Percentiles rank a stretch among this genome's conserved stretches.
phyloP scores from a whole-genome alignment of 2,329 filamentous ascomycete genomes.

The Colletotrichum liriopes region DNA sequence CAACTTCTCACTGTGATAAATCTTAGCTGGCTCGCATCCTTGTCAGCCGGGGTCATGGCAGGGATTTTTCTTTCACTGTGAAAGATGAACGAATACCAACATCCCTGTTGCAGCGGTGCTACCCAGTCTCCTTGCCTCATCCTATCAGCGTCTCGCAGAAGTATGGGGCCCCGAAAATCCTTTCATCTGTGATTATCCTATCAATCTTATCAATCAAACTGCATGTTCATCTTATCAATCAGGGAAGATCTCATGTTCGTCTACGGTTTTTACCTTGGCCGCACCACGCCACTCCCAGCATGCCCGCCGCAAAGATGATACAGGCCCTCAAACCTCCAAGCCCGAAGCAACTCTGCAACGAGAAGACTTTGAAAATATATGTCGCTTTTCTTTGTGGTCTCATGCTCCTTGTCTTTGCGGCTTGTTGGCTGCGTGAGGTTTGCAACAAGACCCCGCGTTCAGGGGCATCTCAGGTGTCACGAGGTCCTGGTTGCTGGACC shows the following conservation, averaged over 20 bases:
- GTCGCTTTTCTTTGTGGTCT: conserved; percentile 22
- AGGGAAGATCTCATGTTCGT: background rate
- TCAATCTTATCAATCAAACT: conserved; percentile 2
- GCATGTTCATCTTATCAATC: conserved; percentile 32
- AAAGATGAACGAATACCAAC: too few relatives aligned
- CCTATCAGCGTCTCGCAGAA: too few relatives aligned
- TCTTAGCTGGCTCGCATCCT: too few relatives aligned
- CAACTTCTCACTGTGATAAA: too few relatives aligned
- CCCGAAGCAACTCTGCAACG: conserved; percentile 28
- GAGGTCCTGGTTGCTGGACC: too few relatives aligned
- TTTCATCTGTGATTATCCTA: conserved; percentile 7
- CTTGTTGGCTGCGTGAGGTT: conserved; percentile 11
- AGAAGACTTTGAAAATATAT: conserved; percentile 28
- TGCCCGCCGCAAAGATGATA: conserved; percentile 2
- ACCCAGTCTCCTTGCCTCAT: too few relatives aligned
- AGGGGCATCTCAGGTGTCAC: background rate
- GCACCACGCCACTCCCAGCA: background rate
- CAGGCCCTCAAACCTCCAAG: background rate
- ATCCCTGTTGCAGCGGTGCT: too few relatives aligned
- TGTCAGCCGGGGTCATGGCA: too few relatives aligned
- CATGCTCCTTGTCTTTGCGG: background rate
- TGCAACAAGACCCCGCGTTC: background rate
- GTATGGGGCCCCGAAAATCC: background rate
- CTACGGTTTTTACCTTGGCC: background rate
- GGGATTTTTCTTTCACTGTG: too few relatives aligned